Base-by-base conservation (phyloP, 371 early-diverging fungal genomes). In the Sporodiniella umbellata region DNA sequence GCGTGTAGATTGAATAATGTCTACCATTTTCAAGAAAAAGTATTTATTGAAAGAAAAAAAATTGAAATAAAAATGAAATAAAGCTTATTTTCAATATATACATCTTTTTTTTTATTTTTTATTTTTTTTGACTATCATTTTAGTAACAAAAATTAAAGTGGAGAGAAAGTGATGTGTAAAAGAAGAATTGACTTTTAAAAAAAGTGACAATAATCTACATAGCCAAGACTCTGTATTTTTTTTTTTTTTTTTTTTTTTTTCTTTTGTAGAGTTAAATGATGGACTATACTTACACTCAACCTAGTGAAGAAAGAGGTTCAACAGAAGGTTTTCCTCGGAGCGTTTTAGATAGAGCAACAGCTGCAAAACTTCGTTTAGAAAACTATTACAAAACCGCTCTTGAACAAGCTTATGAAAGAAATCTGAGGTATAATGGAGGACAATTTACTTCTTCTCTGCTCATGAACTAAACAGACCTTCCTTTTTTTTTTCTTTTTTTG, bases 391-490 rank as follows among this genome's bases (percentile, higher is more conserved):
- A 90, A 60, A 77, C 81, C 17, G 75, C 87, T 18, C 78, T 95
- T 51, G 82, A 87, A 19, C 94, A 94, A 60, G 91, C 92, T 53
- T 86, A 87, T 62, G 98, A 96, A 52, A 69, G 96, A 48, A 90
- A 90, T 54, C 81, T 85, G 54, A 79, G 95, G 86, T 86, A 75
- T n/a, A n/a, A n/a, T n/a, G n/a, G n/a, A n/a, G n/a, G n/a, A n/a
- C n/a, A n/a, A n/a, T n/a, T n/a, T n/a, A n/a, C n/a, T n/a, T n/a
- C n/a, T n/a, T n/a, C n/a, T n/a, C n/a, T n/a, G n/a, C n/a, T n/a
- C n/a, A n/a, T n/a, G n/a, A n/a, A n/a, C n/a, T n/a, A n/a, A n/a
- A n/a, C n/a, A n/a, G n/a, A n/a, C n/a, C n/a, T n/a, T n/a, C n/a
- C n/a, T n/a, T n/a, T n/a, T n/a, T n/a, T n/a, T n/a, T n/a, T n/a